Evolutionary conservation across 352 stramenopile species (phyloP).

Genomic region (Globisporangium iwayamae): DNA sequence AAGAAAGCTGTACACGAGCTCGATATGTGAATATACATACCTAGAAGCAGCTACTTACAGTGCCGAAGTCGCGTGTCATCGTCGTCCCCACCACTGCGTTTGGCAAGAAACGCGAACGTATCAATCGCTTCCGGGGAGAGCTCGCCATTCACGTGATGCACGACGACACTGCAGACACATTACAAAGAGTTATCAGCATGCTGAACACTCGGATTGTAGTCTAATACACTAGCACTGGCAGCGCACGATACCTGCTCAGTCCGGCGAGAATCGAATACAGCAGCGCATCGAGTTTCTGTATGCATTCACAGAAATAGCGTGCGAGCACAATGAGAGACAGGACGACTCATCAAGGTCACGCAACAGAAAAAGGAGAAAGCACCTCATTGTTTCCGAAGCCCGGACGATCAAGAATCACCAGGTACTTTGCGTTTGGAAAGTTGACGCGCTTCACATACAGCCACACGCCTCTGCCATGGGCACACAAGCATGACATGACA

Average conservation of each 20-base stretch:
- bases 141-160: conserved; percentile 59
- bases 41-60: conserved; percentile 14
- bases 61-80: conserved; percentile 25
- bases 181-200: background rate
- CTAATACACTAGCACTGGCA: no score
- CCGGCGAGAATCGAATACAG: conserved; percentile 66
- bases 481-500: background rate
- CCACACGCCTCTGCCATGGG: conserved; percentile 40
- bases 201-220: background rate
- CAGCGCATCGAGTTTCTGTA: conserved; percentile 46
- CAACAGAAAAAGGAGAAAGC: no score
- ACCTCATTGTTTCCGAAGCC: conserved; percentile 40
- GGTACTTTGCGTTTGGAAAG: conserved; percentile 69
- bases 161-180: conserved; percentile 54
- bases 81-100: conserved; percentile 20
- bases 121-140: conserved; percentile 49
- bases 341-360: no score
- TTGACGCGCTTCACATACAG: conserved; percentile 68
- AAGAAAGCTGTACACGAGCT: background rate
- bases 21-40: background rate
- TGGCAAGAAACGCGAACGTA: conserved; percentile 56
- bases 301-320: no score
- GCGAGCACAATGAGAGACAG: background rate
- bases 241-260: conserved; percentile 44
- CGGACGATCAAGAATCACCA: conserved; percentile 57